Evolutionary conservation across 495 filamentous ascomycete species (phyloP).

Genomic region (Penicillium pulvis): DNA sequence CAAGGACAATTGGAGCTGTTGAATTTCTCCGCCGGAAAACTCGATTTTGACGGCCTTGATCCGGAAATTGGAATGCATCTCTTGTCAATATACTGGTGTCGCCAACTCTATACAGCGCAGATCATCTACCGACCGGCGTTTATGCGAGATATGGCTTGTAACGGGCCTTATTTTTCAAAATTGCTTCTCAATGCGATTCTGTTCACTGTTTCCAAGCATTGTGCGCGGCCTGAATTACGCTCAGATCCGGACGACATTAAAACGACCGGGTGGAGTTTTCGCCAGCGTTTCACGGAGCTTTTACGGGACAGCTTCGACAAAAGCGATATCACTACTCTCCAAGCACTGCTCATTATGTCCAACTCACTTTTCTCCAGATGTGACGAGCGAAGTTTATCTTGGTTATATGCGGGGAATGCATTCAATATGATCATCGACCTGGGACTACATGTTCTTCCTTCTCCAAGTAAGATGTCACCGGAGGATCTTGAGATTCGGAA

Average conservation of each 20-base stretch:
- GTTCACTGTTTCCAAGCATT: conserved; percentile 42
- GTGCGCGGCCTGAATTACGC: conserved; percentile 32
- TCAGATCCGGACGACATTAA: conserved; percentile 34
- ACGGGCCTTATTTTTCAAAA: conserved; percentile 49
- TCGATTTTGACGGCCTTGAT: conserved; percentile 45
- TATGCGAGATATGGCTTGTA: conserved; percentile 39
- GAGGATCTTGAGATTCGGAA: conserved; percentile 47
- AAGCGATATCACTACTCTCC: conserved; percentile 48
- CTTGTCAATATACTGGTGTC: conserved; percentile 43
- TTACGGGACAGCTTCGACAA: conserved; percentile 39
- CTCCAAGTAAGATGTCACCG: conserved; percentile 23
- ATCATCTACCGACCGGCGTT: conserved; percentile 35
- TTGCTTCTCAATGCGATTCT: conserved; percentile 51
- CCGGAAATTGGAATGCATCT: conserved; percentile 43
- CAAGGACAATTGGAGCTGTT: conserved; percentile 34
- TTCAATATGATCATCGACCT: conserved; percentile 52
- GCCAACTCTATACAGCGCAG: conserved; percentile 37
- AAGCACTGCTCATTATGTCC: conserved; percentile 46
- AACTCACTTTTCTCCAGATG: conserved; percentile 40
- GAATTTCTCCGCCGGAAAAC: conserved; percentile 28
- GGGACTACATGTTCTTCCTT: conserved; percentile 40
- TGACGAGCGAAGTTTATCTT: conserved; percentile 46
- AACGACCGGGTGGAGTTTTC: conserved; percentile 40
- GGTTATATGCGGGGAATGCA: conserved; percentile 48
- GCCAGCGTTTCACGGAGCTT: conserved; percentile 41